phyloP scores from a whole-genome alignment of 768 basidiomycete genomes.

The Floccularia luteovirens region DNA sequence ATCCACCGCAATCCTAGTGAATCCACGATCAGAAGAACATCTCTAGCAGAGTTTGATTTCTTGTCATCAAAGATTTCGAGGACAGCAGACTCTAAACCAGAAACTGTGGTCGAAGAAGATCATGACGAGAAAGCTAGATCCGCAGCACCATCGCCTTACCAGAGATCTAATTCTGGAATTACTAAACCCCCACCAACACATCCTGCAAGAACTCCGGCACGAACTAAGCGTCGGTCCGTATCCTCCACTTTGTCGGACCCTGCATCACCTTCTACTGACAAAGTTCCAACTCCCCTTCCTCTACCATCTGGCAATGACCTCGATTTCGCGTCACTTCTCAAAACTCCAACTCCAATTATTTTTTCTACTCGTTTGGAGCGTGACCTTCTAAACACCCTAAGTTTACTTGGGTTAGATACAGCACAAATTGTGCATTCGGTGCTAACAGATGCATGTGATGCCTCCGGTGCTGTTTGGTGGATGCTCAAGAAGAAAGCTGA shows the following conservation, averaged over 20 bases:
- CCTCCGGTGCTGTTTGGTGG: conserved; percentile 93
- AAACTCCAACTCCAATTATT: conserved; percentile 65
- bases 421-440: conserved; percentile 96
- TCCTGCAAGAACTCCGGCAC: conserved; percentile 82
- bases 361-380: conserved; percentile 83
- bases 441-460: conserved; percentile 85
- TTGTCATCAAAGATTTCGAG: conserved; percentile 23
- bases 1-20: conserved; percentile 50
- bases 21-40: conserved; percentile 47
- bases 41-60: conserved; percentile 24
- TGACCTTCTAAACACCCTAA: conserved; percentile 68
- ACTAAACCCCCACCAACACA: conserved; percentile 46
- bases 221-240: conserved; percentile 93
- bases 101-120: conserved; percentile 49
- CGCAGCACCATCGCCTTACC: conserved; percentile 16
- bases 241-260: conserved; percentile 78
- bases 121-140: conserved; percentile 12
- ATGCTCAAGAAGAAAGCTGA: conserved; percentile 81
- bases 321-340: conserved; percentile 60
- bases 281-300: conserved; percentile 25
- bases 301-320: conserved; percentile 32
- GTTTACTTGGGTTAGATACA: conserved; percentile 79
- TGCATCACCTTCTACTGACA: conserved; percentile 42
- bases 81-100: conserved; percentile 28
- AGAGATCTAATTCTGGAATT: conserved; percentile 18